These are phyloP conservation scores for Calonectria ilicicola DNA, from an alignment of 2,329 filamentous ascomycete genomes.

Conservation along the genomic window DNA sequence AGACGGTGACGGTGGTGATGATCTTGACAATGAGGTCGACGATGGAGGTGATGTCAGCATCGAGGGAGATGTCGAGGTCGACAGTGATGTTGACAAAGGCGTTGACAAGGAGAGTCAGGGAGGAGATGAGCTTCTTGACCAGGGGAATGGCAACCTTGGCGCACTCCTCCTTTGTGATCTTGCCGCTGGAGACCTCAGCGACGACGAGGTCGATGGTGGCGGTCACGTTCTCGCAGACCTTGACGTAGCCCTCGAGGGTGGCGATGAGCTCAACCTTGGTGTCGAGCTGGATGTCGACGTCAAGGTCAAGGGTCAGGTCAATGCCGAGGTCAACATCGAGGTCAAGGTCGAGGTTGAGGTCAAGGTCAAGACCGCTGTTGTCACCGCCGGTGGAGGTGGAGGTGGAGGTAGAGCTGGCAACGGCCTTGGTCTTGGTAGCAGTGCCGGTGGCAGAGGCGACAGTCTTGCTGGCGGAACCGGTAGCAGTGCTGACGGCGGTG, in stretches of 20 bases:
- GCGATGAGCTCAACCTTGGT: background rate
- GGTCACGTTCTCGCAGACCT: background rate
- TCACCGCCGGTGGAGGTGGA: background rate
- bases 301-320: background rate
- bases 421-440: background rate
- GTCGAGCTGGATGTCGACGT: background rate
- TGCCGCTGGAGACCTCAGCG: background rate
- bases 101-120: background rate
- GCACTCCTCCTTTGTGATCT: conserved; percentile 2
- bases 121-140: background rate
- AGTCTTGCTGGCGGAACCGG: background rate
- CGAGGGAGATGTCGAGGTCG: background rate
- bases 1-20: background rate
- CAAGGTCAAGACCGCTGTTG: background rate
- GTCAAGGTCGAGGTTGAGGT: background rate
- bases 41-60: background rate
- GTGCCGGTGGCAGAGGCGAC: background rate
- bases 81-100: background rate
- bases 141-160: background rate
- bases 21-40: background rate
- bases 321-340: background rate
- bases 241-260: background rate
- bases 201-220: conserved; percentile 1
- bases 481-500: background rate
- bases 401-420: background rate